Conservation (phyloP, 169 alveolate genomes). For the Plasmodium berghei region DNA sequence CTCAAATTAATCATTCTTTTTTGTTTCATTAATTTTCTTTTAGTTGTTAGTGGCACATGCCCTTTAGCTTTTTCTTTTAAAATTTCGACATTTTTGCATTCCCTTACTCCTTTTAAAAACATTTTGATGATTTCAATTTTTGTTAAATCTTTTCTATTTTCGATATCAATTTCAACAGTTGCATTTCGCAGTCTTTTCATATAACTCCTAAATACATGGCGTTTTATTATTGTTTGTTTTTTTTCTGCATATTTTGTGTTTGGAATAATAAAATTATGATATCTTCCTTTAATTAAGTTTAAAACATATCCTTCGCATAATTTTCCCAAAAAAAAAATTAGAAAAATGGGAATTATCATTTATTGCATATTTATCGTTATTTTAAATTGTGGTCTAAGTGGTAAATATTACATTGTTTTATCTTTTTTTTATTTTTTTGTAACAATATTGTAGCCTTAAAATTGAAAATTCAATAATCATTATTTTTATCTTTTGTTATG, state of each 20-base stretch:
- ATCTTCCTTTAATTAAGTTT: not conserved
- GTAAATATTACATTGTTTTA: not conserved
- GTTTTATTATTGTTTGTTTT: not conserved
- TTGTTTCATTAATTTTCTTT: slow-evolving; percentile 73
- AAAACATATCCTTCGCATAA: slow-evolving; percentile 26
- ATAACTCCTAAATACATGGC: slow-evolving; percentile 4
- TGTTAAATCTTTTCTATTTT: slow-evolving; percentile 69
- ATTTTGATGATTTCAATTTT: slow-evolving; percentile 66
- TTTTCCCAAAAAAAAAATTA: not conserved
- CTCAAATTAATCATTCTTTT: slow-evolving; percentile 68
- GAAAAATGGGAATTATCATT: slow-evolving; percentile 20
- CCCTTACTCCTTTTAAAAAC: slow-evolving; percentile 74
- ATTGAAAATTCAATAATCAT: not conserved
- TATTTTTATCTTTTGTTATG: too few species aligned
- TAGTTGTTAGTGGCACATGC: slow-evolving; percentile 66
- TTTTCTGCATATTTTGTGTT: not conserved
- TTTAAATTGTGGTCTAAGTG: not conserved
- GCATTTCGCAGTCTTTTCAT: slow-evolving; percentile 76
- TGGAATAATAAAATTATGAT: not conserved
- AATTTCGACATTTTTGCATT: slow-evolving; percentile 73
- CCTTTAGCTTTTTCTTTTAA: slow-evolving; percentile 67
- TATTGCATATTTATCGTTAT: slow-evolving; percentile 7
- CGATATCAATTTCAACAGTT: slow-evolving; percentile 62
- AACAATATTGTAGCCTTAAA: not conserved
- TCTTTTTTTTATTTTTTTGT: not conserved